phyloP scores from a whole-genome alignment of 78 protist genomes.

The Isochrysis galbana region DNA sequence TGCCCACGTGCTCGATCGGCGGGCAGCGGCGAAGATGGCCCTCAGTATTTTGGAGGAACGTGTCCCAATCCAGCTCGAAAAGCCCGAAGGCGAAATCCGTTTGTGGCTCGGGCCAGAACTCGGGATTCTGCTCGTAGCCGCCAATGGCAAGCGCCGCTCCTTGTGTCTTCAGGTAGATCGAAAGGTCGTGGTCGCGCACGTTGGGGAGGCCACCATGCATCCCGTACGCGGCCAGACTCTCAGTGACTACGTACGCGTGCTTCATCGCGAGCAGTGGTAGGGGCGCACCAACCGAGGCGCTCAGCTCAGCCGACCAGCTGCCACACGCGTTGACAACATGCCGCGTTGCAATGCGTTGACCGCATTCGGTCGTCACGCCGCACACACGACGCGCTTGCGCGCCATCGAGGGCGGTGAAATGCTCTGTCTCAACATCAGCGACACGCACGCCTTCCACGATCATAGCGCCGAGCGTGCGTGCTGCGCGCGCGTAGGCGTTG shows the following conservation, averaged over 20 bases:
- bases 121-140: slow-evolving; percentile 12
- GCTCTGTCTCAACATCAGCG: background rate
- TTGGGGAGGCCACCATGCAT: slow-evolving; percentile 18
- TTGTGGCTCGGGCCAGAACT: background rate
- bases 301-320: background rate
- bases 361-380: background rate
- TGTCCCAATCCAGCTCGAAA: slow-evolving; percentile 11
- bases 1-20: background rate
- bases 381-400: background rate
- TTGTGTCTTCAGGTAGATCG: background rate
- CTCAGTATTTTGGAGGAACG: background rate
- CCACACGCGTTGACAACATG: slow-evolving; percentile 30
- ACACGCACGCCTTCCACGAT: slow-evolving; percentile 29
- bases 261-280: slow-evolving; percentile 29
- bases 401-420: background rate
- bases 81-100: background rate
- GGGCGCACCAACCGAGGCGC: background rate
- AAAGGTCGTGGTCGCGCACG: slow-evolving; percentile 14
- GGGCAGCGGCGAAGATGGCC: slow-evolving; percentile 30
- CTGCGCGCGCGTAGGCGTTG: background rate
- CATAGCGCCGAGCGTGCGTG: background rate
- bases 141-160: background rate
- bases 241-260: slow-evolving; percentile 35
- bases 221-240: background rate
- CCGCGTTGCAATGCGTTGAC: background rate